phyloP scores from a whole-genome alignment of 208 protist species.

The Leishmania tropica region DNA sequence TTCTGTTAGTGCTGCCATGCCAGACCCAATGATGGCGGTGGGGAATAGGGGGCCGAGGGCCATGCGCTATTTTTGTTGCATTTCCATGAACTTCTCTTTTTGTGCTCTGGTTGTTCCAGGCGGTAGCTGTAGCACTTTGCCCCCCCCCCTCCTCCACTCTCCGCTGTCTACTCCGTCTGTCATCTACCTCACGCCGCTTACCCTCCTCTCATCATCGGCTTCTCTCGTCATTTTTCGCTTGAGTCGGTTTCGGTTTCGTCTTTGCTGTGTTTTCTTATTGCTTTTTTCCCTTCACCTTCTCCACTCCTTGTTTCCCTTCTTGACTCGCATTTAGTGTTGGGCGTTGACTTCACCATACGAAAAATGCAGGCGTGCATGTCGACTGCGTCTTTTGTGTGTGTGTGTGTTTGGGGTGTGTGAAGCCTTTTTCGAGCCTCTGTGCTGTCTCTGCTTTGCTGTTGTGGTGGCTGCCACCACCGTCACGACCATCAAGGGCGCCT shows the following conservation, averaged over 20 bases:
- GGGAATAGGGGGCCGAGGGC: background rate
- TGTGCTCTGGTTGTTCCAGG: background rate
- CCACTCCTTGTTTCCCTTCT: background rate
- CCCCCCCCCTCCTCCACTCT: background rate
- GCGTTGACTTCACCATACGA: background rate
- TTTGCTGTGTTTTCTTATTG: background rate
- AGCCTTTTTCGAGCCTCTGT: background rate
- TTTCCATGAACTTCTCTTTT: constrained; percentile 1
- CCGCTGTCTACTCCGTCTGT: background rate
- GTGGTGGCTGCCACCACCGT: background rate
- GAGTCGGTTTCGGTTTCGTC: background rate
- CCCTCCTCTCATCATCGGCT: background rate
- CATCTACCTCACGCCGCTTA: background rate
- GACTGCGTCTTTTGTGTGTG: background rate
- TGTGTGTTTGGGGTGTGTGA: background rate
- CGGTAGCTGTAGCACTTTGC: background rate
- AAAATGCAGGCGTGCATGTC: background rate
- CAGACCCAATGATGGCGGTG: background rate
- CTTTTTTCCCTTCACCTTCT: background rate
- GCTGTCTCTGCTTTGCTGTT: background rate
- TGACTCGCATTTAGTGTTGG: background rate
- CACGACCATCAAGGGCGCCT: background rate
- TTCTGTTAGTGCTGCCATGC: background rate
- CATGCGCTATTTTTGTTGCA: background rate
- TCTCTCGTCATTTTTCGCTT: background rate